phyloP scores from a whole-genome alignment of 2,329 filamentous ascomycete species.

The Waltergamsia citrina region DNA sequence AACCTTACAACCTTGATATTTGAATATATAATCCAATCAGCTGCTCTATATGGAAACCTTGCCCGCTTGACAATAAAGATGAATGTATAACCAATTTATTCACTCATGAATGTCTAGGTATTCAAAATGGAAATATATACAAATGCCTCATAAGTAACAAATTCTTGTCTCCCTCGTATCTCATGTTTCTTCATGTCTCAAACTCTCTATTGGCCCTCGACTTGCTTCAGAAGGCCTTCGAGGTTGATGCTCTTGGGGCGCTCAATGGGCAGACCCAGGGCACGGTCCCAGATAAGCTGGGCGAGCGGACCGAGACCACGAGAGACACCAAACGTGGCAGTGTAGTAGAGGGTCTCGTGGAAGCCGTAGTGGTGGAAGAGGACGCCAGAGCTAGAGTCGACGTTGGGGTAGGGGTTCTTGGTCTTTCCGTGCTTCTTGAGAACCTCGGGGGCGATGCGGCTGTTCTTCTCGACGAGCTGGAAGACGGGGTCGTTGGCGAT shows the following conservation, averaged over 20 bases:
- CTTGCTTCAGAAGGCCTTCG: conserved; percentile 68
- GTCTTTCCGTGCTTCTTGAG: conserved; percentile 95
- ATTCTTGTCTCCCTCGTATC: too few relatives aligned
- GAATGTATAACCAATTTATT: too few relatives aligned
- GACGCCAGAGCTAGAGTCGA: conserved; percentile 87
- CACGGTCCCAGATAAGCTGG: conserved; percentile 93
- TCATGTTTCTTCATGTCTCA: too few relatives aligned
- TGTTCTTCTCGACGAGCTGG: conserved; percentile 89
- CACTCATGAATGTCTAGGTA: too few relatives aligned
- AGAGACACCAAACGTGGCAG: conserved; percentile 60
- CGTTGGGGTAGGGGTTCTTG: conserved; percentile 96
- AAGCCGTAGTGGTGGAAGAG: conserved; percentile 98
- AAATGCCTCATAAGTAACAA: too few relatives aligned
- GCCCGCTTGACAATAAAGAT: too few relatives aligned
- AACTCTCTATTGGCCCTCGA: conserved; percentile 38
- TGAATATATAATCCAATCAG: too few relatives aligned
- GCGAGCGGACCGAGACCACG: conserved; percentile 77
- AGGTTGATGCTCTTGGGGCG: conserved; percentile 96
- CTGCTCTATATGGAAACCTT: too few relatives aligned
- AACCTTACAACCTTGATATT: too few relatives aligned
- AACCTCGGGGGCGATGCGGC: conserved; percentile 80
- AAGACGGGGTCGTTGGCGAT: conserved; percentile 86
- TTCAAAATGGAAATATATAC: too few relatives aligned
- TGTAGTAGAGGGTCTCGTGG: conserved; percentile 94
- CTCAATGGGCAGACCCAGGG: conserved; percentile 90